A percentile compares a stretch with the other conserved stretches of the same genome.
phyloP scores from a whole-genome alignment of 192 early-diverging fungal species.

The Backusella parvicylindrica region DNA sequence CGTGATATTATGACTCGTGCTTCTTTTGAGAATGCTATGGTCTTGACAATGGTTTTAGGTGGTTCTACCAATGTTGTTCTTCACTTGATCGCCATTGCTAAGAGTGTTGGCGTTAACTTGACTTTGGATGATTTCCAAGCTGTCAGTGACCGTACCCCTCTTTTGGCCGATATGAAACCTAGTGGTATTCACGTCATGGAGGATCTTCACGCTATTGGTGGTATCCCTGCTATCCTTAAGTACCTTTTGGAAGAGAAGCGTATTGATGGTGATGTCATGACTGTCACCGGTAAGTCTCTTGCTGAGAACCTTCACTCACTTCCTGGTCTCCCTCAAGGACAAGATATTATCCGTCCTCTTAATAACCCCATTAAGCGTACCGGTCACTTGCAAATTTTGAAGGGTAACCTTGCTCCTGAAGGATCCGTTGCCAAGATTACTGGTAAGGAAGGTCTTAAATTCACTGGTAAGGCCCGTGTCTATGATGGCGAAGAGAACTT shows the following conservation, averaged over 20 bases:
- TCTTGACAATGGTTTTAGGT: conserved; percentile 89
- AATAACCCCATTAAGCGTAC: conserved; percentile 87
- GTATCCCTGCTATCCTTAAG: conserved; percentile 93
- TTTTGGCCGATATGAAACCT: conserved; percentile 98
- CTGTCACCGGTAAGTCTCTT: conserved; percentile 96
- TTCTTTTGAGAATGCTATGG: conserved; percentile 96
- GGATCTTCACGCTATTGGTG: conserved; percentile 89
- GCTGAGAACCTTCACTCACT: conserved; percentile 84
- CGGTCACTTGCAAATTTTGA: conserved; percentile 94
- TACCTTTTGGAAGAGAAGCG: conserved; percentile 84
- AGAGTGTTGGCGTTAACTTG: conserved; percentile 76
- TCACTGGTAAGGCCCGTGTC: conserved; percentile 85
- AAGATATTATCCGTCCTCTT: conserved; percentile 85
- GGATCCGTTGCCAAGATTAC: conserved; percentile 99
- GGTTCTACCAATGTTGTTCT: conserved; percentile 96
- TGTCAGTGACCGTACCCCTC: conserved; percentile 84
- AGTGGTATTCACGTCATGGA: conserved; percentile 99
- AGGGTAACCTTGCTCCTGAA: conserved; percentile 92
- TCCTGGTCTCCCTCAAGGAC: conserved; percentile 72
- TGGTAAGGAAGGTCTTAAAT: conserved; percentile 94
- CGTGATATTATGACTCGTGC: conserved; percentile 94
- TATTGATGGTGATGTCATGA: conserved; percentile 86
- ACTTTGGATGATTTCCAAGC: conserved; percentile 94
- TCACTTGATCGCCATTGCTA: conserved; percentile 87
- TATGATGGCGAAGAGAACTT: conserved; percentile 94